Evolutionary conservation across 352 stramenopile genomes (phyloP).

Genomic region (Phytopythium boreale): DNA sequence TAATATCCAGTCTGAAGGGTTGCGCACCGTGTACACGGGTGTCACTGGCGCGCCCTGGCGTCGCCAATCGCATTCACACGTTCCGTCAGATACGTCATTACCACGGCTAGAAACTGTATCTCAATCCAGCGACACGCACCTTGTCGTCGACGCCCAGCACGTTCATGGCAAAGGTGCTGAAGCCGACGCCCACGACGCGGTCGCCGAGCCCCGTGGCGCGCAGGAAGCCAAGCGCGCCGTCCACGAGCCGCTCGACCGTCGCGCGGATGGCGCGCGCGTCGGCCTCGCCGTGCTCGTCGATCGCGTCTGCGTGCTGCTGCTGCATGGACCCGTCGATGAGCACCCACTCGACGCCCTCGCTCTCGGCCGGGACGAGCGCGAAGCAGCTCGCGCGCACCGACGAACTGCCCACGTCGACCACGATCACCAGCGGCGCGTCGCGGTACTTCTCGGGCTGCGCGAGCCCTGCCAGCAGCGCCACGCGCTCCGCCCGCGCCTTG

Average conservation of each 20-base stretch:
- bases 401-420: constrained; percentile 92
- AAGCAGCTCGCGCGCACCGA: constrained; percentile 91
- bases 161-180: constrained; percentile 95
- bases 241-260: constrained; percentile 51
- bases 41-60: constrained; percentile 53
- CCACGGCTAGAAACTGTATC: too few relatives aligned
- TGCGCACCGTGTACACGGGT: constrained; percentile 71
- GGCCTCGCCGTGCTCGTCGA: constrained; percentile 56
- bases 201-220: constrained; percentile 33
- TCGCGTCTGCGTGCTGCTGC: constrained; percentile 48
- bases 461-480: constrained; percentile 21
- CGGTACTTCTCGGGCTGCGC: constrained; percentile 43
- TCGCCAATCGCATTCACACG: background rate
- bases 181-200: constrained; percentile 77
- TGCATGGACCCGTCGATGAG: constrained; percentile 63
- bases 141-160: constrained; percentile 81
- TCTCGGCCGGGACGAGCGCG: constrained; percentile 28
- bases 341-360: constrained; percentile 38
- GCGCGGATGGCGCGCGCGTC: constrained; percentile 37
- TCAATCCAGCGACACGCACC: constrained; percentile 11
- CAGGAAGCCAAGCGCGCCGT: constrained; percentile 47
- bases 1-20: background rate
- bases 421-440: constrained; percentile 52
- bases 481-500: constrained; percentile 12
- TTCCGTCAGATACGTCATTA: background rate